Percentiles rank a stretch among this genome's conserved stretches.
Conservation (phyloP, 495 filamentous ascomycete genomes). For the Hypoxylon intermedium region DNA sequence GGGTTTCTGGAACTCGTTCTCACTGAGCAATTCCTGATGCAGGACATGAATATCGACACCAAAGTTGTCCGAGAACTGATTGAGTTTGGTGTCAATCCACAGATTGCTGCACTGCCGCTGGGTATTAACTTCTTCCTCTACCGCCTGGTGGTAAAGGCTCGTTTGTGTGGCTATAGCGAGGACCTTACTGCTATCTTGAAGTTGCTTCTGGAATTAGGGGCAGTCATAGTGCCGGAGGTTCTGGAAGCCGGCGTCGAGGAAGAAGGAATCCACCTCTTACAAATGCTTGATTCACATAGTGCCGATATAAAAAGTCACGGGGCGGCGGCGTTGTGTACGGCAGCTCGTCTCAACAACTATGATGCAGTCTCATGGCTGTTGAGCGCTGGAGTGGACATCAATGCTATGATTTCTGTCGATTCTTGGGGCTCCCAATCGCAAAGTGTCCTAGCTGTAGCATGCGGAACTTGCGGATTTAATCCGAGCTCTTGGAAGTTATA, state of each 20-base stretch:
- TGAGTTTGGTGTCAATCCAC: constrained; percentile 22
- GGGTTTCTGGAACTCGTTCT: constrained; percentile 29
- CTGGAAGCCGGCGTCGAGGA: constrained; percentile 5
- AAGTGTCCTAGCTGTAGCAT: constrained; percentile 12
- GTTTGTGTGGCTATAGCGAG: background rate
- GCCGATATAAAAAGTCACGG: constrained; percentile 10
- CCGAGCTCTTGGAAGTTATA: too few relatives aligned
- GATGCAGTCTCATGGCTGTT: constrained; percentile 28
- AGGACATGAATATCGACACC: background rate
- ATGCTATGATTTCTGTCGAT: background rate
- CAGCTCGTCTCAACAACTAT: constrained; percentile 23
- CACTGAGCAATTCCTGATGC: constrained; percentile 18
- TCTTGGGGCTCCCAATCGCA: background rate
- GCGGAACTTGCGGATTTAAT: too few relatives aligned
- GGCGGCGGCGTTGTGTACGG: constrained; percentile 9
- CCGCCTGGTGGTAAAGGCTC: background rate
- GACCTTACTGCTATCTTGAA: background rate
- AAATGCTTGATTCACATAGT: background rate
- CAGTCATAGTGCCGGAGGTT: background rate
- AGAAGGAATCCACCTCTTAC: background rate
- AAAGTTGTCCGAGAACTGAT: constrained; percentile 17
- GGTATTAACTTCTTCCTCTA: constrained; percentile 4
- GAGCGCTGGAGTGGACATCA: constrained; percentile 29
- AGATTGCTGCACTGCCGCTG: constrained; percentile 3
- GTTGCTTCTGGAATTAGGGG: constrained; percentile 4